phyloP scores from a whole-genome alignment of 345 rosid species.

The Zanthoxylum bungeanum region DNA sequence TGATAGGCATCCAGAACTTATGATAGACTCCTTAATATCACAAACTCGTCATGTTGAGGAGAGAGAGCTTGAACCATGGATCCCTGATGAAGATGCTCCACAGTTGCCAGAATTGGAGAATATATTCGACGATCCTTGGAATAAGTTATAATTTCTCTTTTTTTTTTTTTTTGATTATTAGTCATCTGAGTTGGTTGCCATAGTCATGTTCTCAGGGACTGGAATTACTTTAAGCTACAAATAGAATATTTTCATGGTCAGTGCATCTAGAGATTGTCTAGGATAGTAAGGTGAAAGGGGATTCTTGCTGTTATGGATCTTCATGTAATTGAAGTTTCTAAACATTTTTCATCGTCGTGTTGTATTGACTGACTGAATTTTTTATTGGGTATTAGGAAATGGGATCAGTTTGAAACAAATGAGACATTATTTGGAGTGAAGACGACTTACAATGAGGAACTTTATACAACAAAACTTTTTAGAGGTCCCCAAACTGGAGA shows the following conservation, averaged over 20 bases:
- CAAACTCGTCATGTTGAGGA: slow-evolving; percentile 53
- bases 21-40: slow-evolving; percentile 81
- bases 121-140: slow-evolving; percentile 58
- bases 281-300: neutral
- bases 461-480: slow-evolving; percentile 81
- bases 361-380: slow-evolving; percentile 1
- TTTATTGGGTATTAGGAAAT: slow-evolving; percentile 40
- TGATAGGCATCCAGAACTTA: slow-evolving; percentile 61
- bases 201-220: neutral
- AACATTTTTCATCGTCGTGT: neutral
- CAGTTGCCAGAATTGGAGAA: slow-evolving; percentile 64
- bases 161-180: neutral
- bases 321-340: too few species aligned
- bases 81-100: slow-evolving; percentile 72
- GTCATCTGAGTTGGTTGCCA: neutral
- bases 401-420: slow-evolving; percentile 91
- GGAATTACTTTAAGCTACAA: neutral
- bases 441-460: slow-evolving; percentile 88
- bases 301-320: neutral
- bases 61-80: slow-evolving; percentile 86
- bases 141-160: slow-evolving; percentile 47
- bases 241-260: neutral
- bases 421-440: slow-evolving; percentile 75
- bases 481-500: slow-evolving; percentile 60
- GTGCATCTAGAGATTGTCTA: neutral